Base-by-base conservation (phyloP, 805 yeast species). In the Lipomyces yamanashiensis region DNA sequence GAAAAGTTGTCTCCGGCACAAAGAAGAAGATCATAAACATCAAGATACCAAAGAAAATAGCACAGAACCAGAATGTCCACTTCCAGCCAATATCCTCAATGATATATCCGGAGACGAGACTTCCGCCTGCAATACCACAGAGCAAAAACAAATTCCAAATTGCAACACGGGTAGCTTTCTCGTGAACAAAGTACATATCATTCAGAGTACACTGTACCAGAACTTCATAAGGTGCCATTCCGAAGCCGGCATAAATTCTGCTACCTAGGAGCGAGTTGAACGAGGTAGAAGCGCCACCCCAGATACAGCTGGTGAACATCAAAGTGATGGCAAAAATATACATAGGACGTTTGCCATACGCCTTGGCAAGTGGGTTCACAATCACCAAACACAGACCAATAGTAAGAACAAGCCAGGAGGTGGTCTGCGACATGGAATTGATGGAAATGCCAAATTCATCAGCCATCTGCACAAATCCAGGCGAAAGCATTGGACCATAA, bases 1-100 rank as follows among this genome's bases (percentile, higher is more conserved):
- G 84, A 86, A 87, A 85, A 74, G 83, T 85, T 1, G 89, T 85
- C 62, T 85, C 89, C 2, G 88, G 89, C 21, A 84, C 87, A 71
- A 84, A 85, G 12, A 85, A 70, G 61, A 79, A 80, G 13, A 84
- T 80, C 36, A 80, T 72, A 1, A 80, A 68, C 40, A 83, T 75
- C 67, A 79, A 76, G 45, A 77, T 71, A 0, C 84, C 88, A 13
- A 82, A 76, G 60, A 85, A 78, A 44, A 85, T 84, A 12, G 86
- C 76, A 50, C 82, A 74, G 44, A 85, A 81, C 86, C 87, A 85
- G 71, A 82, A 85, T 41, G 85, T 74, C 89, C 89, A 85, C 70
- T 84, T 84, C 75, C 87, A 79, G 67, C 81, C 78, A 52, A 81
- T 73, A 60, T 76, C 71, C 59, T 80, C 77, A 52, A 85, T 82